phyloP scores from a whole-genome alignment of 345 rosid species.

The Syzygium oleosum region DNA sequence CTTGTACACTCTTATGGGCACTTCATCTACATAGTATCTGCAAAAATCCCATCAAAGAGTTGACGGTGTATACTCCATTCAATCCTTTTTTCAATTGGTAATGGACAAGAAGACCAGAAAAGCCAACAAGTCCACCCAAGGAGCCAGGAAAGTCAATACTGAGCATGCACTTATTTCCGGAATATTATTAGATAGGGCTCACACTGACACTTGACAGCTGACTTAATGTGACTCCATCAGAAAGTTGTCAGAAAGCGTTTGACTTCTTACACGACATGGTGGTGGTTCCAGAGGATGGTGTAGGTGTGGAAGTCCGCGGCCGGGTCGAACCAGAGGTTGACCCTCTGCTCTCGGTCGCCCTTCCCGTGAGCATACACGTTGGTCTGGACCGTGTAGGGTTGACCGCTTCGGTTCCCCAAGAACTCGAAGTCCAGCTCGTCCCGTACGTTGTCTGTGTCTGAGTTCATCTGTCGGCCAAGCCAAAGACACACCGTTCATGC shows the following conservation, averaged over 20 bases:
- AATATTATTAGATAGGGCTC: background rate
- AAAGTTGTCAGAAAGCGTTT: background rate
- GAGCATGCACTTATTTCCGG: background rate
- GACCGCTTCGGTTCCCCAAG: conserved; percentile 80
- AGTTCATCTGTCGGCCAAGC: conserved; percentile 49
- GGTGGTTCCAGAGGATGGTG: conserved; percentile 67
- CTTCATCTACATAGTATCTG: conserved; percentile 72
- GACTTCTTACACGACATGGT: conserved; percentile 55
- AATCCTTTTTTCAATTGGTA: background rate
- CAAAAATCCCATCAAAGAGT: background rate
- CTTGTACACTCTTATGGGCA: conserved; percentile 87
- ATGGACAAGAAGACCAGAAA: background rate
- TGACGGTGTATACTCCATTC: background rate
- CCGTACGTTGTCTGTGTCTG: conserved; percentile 50
- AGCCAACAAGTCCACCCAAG: background rate
- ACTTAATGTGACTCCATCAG: background rate
- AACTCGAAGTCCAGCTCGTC: conserved; percentile 94
- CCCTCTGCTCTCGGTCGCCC: conserved; percentile 83
- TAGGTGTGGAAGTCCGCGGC: conserved; percentile 63
- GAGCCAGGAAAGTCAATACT: background rate
- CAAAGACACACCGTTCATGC: background rate
- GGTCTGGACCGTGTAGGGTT: conserved; percentile 92
- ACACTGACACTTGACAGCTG: background rate
- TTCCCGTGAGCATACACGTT: conserved; percentile 85
- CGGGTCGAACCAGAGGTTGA: conserved; percentile 96